These are phyloP conservation scores for Apocynum venetum DNA, from an alignment of 257 asterid species.

Conservation along the genomic window DNA sequence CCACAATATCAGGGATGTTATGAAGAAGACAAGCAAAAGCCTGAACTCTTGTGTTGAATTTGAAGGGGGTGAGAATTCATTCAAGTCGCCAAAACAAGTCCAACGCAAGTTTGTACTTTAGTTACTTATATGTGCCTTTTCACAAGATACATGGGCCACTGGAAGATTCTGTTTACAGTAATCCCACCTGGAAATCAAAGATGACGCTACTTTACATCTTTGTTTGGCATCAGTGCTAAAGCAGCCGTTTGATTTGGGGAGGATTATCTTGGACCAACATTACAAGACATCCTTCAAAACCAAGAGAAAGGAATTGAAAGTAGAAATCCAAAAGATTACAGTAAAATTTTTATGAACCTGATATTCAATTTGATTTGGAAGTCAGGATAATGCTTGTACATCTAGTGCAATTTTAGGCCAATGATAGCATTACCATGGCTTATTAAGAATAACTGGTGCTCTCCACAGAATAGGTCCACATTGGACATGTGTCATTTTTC, in stretches of 20 bases:
- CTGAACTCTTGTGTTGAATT: not conserved
- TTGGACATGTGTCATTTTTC: not conserved
- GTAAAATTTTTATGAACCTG: not conserved
- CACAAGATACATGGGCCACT: not conserved
- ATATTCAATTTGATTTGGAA: not conserved
- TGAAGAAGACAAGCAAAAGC: conserved; percentile 1
- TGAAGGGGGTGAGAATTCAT: not conserved
- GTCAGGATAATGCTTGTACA: not conserved
- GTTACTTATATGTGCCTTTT: too few relatives aligned
- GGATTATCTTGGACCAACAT: not conserved
- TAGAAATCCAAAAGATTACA: not conserved
- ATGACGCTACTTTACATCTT: not conserved
- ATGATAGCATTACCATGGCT: not conserved
- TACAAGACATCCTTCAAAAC: not conserved
- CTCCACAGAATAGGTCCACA: not conserved
- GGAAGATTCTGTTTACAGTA: not conserved
- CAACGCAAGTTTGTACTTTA: too few relatives aligned
- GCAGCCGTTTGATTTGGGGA: not conserved
- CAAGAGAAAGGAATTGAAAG: not conserved
- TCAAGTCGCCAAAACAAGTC: not conserved
- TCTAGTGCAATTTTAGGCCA: not conserved
- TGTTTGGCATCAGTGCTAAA: not conserved
- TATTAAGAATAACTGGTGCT: not conserved
- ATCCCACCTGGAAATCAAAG: not conserved
- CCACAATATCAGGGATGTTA: not conserved